These are phyloP conservation scores for Coniochaeta sp. DNA, from an alignment of 2,329 filamentous ascomycete species.

Conservation along the genomic window DNA sequence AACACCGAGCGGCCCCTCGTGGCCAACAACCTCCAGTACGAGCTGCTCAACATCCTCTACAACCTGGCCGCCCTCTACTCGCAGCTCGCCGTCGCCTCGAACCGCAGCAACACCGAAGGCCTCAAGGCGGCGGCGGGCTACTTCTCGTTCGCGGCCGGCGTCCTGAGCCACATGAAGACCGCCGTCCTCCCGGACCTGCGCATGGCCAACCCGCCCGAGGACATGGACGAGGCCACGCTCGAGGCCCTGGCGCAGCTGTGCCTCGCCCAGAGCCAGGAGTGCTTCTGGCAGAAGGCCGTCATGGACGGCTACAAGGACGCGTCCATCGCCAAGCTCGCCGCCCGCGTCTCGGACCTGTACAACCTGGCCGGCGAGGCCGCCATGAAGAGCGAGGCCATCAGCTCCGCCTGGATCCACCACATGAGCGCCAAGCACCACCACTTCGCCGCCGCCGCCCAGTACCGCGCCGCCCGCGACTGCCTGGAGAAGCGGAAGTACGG, in stretches of 20 bases:
- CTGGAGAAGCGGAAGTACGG: conserved; percentile 92
- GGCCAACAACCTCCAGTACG: conserved; percentile 65
- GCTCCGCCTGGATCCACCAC: conserved; percentile 95
- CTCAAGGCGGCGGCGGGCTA: conserved; percentile 85
- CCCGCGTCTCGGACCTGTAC: conserved; percentile 85
- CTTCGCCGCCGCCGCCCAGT: conserved; percentile 93
- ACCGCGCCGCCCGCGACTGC: conserved; percentile 81
- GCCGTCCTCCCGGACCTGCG: conserved; percentile 76
- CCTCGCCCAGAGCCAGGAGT: conserved; percentile 91
- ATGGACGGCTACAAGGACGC: conserved; percentile 90
- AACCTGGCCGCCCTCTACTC: conserved; percentile 92
- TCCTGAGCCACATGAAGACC: conserved; percentile 70
- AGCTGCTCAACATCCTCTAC: conserved; percentile 87
- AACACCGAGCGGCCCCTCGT: conserved; percentile 68
- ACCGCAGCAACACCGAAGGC: conserved; percentile 71
- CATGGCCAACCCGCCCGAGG: conserved; percentile 75
- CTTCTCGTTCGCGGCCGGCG: conserved; percentile 80
- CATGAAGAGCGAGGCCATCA: conserved; percentile 81
- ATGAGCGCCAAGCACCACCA: conserved; percentile 96
- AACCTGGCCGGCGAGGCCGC: conserved; percentile 76
- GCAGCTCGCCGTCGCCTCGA: conserved; percentile 76
- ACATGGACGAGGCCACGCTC: conserved; percentile 87
- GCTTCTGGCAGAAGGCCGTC: conserved; percentile 96
- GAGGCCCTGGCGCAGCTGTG: conserved; percentile 77
- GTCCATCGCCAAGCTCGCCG: conserved; percentile 84